These are phyloP conservation scores for Nepenthes gracilis DNA, from an alignment of 148 eudicot genomes.

Conservation along the genomic window DNA sequence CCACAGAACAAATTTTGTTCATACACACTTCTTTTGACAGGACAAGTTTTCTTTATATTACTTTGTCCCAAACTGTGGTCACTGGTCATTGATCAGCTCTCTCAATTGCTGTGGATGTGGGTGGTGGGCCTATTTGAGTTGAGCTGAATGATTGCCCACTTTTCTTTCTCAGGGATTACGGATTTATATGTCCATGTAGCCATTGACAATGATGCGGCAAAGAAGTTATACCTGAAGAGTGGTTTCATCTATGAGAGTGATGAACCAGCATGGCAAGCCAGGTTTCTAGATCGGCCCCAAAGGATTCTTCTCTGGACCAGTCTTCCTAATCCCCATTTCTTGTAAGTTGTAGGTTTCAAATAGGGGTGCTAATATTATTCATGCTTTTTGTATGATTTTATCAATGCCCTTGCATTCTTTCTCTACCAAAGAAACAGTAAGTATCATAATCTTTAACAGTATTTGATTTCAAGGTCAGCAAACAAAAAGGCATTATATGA, in stretches of 20 bases:
- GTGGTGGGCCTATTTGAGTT: not conserved
- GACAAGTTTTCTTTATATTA: too few relatives aligned
- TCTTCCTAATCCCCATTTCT: constrained; percentile 43
- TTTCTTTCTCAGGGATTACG: constrained; percentile 49
- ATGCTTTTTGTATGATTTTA: not conserved
- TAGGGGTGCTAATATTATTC: not conserved
- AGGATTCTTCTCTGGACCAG: constrained; percentile 76
- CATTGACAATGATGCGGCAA: constrained; percentile 74
- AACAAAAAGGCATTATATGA: too few relatives aligned
- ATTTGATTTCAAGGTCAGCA: too few relatives aligned
- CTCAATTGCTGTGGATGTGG: not conserved
- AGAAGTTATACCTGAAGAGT: constrained; percentile 65
- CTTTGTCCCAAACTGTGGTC: too few relatives aligned
- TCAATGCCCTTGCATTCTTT: not conserved
- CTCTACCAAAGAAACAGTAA: not conserved
- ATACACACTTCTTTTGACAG: too few relatives aligned
- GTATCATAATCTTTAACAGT: too few relatives aligned
- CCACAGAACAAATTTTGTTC: too few relatives aligned
- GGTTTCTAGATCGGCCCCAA: constrained; percentile 67
- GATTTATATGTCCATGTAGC: constrained; percentile 92
- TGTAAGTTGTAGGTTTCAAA: constrained; percentile 16
- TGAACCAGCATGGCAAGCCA: constrained; percentile 86
- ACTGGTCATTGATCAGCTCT: not conserved
- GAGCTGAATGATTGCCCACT: not conserved
- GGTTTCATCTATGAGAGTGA: constrained; percentile 74